Evolutionary conservation across 2,329 filamentous ascomycete species (phyloP).

Genomic region (Apiospora rasikravindrae): DNA sequence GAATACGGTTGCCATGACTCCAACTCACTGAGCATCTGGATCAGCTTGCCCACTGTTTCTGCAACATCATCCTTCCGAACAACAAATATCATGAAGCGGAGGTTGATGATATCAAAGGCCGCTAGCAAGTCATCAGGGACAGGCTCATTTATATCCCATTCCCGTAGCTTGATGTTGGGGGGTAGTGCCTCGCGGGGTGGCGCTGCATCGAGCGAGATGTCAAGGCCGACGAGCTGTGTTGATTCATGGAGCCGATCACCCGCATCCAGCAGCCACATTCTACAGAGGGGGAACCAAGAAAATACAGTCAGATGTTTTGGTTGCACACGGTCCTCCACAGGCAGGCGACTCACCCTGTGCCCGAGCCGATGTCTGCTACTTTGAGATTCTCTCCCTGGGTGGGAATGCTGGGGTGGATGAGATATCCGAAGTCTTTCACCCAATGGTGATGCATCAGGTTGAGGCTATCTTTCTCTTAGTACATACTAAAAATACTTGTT

Average conservation of each 20-base stretch:
- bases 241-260: constrained; percentile 22
- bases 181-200: constrained; percentile 27
- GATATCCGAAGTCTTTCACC: constrained; percentile 26
- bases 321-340: not conserved
- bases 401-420: constrained; percentile 29
- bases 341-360: constrained; percentile 26
- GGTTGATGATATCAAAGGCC: constrained; percentile 31
- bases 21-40: constrained; percentile 24
- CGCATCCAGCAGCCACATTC: constrained; percentile 24
- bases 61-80: constrained; percentile 27
- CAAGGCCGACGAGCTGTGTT: constrained; percentile 29
- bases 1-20: not conserved
- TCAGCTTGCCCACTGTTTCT: constrained; percentile 9
- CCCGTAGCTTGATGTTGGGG: constrained; percentile 24
- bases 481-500: not conserved
- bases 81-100: constrained; percentile 31
- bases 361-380: constrained; percentile 31
- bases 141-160: constrained; percentile 15
- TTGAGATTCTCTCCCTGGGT: constrained; percentile 21
- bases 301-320: not conserved
- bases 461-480: constrained; percentile 12
- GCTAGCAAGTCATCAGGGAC: constrained; percentile 29
- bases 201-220: constrained; percentile 31
- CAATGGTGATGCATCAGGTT: constrained; percentile 27
- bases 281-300: not conserved